These are phyloP conservation scores for Cladobotryum mycophilum DNA, from an alignment of 2,329 filamentous ascomycete genomes.

Conservation along the genomic window DNA sequence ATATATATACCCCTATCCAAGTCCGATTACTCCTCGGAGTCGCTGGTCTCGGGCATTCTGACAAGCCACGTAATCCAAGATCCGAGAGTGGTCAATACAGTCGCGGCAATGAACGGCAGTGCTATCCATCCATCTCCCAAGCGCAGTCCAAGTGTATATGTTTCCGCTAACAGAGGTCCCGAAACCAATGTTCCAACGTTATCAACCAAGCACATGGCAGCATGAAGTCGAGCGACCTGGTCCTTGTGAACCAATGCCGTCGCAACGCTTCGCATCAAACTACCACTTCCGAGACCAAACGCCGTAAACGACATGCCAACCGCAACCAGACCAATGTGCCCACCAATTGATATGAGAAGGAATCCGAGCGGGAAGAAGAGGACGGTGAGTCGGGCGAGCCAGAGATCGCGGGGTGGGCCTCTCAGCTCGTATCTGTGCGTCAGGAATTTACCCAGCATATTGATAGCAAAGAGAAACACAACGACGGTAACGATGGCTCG, in stretches of 20 bases:
- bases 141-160: neutral
- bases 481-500: slow-evolving; percentile 1
- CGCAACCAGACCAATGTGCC: neutral
- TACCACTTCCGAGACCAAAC: neutral
- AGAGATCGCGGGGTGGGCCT: slow-evolving; percentile 3
- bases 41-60: neutral
- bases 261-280: slow-evolving; percentile 1
- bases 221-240: neutral
- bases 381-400: slow-evolving; percentile 3
- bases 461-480: neutral
- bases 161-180: neutral
- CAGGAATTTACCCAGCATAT: neutral
- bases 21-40: neutral
- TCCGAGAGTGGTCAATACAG: neutral
- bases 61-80: neutral
- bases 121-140: neutral
- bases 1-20: too few relatives aligned
- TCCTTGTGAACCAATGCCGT: neutral
- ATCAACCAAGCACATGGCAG: neutral
- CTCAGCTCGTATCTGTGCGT: neutral
- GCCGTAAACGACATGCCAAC: neutral
- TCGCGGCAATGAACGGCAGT: neutral
- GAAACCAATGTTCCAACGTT: neutral
- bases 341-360: neutral
- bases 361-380: neutral